Conservation (phyloP, 108 stramenopile species). For the Nannochloropsis salina region DNA sequence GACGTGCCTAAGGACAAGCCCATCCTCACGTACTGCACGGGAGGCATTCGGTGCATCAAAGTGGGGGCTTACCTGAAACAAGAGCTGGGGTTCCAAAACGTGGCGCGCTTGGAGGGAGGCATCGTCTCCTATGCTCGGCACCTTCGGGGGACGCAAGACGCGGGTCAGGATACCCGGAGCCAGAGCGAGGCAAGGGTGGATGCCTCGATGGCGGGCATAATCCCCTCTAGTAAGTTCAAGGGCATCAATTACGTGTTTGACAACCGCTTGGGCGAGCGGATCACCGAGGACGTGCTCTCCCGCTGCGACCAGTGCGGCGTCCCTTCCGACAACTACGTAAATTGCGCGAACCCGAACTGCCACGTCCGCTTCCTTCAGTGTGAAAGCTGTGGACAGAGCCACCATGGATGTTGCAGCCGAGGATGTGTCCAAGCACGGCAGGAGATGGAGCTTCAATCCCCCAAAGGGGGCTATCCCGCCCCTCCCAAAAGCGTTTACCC, state of each 20-base stretch:
- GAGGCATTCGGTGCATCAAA: constrained; percentile 88
- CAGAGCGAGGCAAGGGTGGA: constrained; percentile 50
- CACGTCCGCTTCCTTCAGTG: constrained; percentile 88
- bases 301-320: constrained; percentile 76
- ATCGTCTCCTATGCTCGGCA: constrained; percentile 84
- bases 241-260: constrained; percentile 97
- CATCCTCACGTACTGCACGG: constrained; percentile 91
- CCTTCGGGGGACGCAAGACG: constrained; percentile 54
- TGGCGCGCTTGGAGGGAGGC: constrained; percentile 80
- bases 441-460: neutral
- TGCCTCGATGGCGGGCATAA: neutral
- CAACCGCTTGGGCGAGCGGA: constrained; percentile 76
- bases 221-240: constrained; percentile 59
- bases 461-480: neutral
- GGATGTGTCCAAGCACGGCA: constrained; percentile 60
- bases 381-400: constrained; percentile 59
- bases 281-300: constrained; percentile 80
- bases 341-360: constrained; percentile 81
- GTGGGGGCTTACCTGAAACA: constrained; percentile 82
- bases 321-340: constrained; percentile 70
- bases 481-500: neutral
- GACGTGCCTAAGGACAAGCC: constrained; percentile 75
- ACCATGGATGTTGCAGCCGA: constrained; percentile 70
- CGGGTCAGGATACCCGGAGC: no score
- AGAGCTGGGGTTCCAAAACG: constrained; percentile 86